Conservation (phyloP, 805 yeast species). For the Saccharomycopsis fodiens region DNA sequence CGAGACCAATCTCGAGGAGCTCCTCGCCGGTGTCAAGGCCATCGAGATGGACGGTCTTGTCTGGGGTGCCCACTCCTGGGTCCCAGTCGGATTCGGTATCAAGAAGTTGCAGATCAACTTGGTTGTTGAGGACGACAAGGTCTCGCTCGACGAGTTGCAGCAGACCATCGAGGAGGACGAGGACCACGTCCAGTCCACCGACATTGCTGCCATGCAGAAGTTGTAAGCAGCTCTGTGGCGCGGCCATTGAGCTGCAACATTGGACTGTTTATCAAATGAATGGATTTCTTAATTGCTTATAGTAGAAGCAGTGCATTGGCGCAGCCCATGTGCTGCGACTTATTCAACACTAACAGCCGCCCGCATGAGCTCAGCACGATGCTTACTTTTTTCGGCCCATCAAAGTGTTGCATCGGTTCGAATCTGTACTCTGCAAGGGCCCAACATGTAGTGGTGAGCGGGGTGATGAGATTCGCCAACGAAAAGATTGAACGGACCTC, state of each 20-base stretch:
- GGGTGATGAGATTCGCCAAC: too few relatives aligned
- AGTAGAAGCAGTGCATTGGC: not conserved
- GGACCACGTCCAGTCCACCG: constrained; percentile 99
- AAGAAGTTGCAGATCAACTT: constrained; percentile 97
- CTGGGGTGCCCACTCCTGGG: constrained; percentile 97
- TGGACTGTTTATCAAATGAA: too few relatives aligned
- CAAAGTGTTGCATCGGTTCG: too few relatives aligned
- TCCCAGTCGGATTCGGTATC: constrained; percentile 99
- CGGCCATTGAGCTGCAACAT: too few relatives aligned
- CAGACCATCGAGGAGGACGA: constrained; percentile 77
- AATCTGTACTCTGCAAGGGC: too few relatives aligned
- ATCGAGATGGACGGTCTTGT: constrained; percentile 85
- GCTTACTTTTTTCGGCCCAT: too few relatives aligned
- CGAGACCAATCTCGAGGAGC: constrained; percentile 89
- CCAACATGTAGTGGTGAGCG: too few relatives aligned
- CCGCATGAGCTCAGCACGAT: too few relatives aligned
- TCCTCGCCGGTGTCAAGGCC: constrained; percentile 79
- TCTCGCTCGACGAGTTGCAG: constrained; percentile 87
- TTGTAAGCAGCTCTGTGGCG: constrained; percentile 70
- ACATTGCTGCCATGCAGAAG: constrained; percentile 97
- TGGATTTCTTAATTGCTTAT: too few relatives aligned
- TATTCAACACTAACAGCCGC: too few relatives aligned
- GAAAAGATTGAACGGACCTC: too few relatives aligned
- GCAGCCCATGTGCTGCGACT: too few relatives aligned
- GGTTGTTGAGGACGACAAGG: constrained; percentile 96